These are phyloP conservation scores for Rhexocercosporidium sp. DNA, from an alignment of 2,329 filamentous ascomycete species.

Conservation along the genomic window DNA sequence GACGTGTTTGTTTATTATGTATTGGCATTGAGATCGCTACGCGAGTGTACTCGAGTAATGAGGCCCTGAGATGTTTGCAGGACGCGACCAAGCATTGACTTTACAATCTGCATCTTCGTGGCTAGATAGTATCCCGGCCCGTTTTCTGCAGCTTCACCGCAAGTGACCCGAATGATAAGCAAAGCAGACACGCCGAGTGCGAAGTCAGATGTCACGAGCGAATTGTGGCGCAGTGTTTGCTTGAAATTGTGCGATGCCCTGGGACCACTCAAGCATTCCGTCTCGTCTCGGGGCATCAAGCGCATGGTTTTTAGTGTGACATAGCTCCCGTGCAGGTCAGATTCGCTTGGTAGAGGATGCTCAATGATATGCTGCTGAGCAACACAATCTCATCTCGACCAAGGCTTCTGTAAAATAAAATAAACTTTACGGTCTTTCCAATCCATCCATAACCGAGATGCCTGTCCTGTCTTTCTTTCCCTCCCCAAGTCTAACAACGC, in stretches of 20 bases:
- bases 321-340: not conserved
- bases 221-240: conserved; percentile 23
- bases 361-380: not conserved
- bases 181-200: conserved; percentile 1
- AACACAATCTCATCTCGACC: not conserved
- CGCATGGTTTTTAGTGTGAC: conserved; percentile 5
- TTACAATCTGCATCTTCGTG: too few relatives aligned
- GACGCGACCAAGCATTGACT: too few relatives aligned
- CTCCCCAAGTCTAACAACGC: not conserved
- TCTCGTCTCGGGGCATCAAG: not conserved
- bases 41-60: too few relatives aligned
- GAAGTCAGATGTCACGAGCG: conserved; percentile 15
- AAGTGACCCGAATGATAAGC: too few relatives aligned
- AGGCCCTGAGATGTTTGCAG: too few relatives aligned
- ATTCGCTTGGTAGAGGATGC: conserved; percentile 7
- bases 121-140: not conserved
- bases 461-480: not conserved
- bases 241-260: conserved; percentile 13
- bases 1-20: too few relatives aligned
- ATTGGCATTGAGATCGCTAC: too few relatives aligned
- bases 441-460: not conserved
- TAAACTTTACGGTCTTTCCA: not conserved
- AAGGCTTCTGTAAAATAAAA: not conserved
- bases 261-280: conserved; percentile 4
- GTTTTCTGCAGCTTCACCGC: too few relatives aligned